A percentile compares a stretch with the other conserved stretches of the same genome.
These are phyloP conservation scores for Tuctoria greenei DNA, from an alignment of 176 grass and related monocot genomes.

Conservation along the genomic window DNA sequence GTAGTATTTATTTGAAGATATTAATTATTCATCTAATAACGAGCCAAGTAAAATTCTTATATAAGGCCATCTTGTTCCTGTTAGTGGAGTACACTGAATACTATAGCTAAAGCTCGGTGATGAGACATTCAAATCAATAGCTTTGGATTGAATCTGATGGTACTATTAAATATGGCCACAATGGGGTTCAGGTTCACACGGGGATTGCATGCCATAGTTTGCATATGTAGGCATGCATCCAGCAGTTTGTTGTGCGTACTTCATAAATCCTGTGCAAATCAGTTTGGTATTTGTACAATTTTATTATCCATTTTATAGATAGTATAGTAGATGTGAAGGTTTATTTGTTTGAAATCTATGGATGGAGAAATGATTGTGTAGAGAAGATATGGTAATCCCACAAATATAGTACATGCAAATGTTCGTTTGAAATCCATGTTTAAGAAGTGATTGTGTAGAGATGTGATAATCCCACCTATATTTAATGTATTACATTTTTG, in stretches of 20 bases:
- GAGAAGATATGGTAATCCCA: not conserved
- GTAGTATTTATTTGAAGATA: constrained; percentile 36
- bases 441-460: not conserved
- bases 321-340: not conserved
- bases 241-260: constrained; percentile 21
- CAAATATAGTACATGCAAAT: constrained; percentile 2
- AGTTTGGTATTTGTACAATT: not conserved
- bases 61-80: not conserved
- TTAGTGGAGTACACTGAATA: constrained; percentile 5
- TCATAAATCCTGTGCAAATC: constrained; percentile 20
- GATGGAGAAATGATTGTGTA: not conserved
- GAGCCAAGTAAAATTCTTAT: not conserved
- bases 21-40: constrained; percentile 22
- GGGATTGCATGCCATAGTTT: not conserved
- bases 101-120: constrained; percentile 11
- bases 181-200: not conserved
- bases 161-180: not conserved
- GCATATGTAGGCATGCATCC: constrained; percentile 3
- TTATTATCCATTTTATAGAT: constrained; percentile 9
- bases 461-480: not conserved
- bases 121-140: constrained; percentile 34
- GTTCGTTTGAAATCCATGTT: constrained; percentile 17
- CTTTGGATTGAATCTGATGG: constrained; percentile 19
- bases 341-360: constrained; percentile 19
- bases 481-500: constrained; percentile 38